A percentile compares a stretch with the other conserved stretches of the same genome.
These are phyloP conservation scores for Paecilomyces fulvus DNA, from an alignment of 2,329 filamentous ascomycete genomes.

Conservation along the genomic window DNA sequence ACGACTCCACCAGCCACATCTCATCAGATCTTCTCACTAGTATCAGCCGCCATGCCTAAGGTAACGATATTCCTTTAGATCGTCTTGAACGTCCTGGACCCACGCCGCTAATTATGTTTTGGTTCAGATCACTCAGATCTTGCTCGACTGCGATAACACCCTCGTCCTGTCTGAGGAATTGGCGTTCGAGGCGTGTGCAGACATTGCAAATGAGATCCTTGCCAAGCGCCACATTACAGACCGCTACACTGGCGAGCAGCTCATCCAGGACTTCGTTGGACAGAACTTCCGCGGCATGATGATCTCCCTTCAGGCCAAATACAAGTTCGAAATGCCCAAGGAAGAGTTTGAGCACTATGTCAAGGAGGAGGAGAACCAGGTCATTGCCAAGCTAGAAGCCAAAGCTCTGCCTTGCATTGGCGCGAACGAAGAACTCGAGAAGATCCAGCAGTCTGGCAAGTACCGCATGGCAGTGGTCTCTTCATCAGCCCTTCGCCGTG, in stretches of 20 bases:
- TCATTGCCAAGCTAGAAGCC: constrained; percentile 69
- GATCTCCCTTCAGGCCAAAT: constrained; percentile 62
- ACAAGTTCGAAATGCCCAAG: constrained; percentile 60
- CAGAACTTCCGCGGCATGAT: constrained; percentile 96
- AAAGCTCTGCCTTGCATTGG: constrained; percentile 61
- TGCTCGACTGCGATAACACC: constrained; percentile 78
- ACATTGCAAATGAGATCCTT: constrained; percentile 80
- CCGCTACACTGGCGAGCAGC: constrained; percentile 67
- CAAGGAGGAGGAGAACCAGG: constrained; percentile 67
- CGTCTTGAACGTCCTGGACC: constrained; percentile 2
- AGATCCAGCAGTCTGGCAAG: constrained; percentile 52
- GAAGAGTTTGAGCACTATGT: constrained; percentile 69
- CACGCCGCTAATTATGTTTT: constrained; percentile 8
- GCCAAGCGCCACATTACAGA: constrained; percentile 54
- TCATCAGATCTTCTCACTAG: background rate
- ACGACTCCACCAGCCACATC: background rate
- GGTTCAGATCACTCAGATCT: constrained; percentile 56
- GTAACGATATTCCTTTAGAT: constrained; percentile 13
- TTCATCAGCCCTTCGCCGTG: constrained; percentile 68
- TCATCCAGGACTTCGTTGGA: constrained; percentile 82
- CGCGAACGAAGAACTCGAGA: constrained; percentile 58
- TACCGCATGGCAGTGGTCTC: constrained; percentile 75
- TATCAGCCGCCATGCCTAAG: constrained; percentile 19
- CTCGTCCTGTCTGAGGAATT: constrained; percentile 85
- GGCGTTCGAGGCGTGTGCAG: constrained; percentile 84